A percentile compares a stretch with the other conserved stretches of the same genome.
These are phyloP conservation scores for Pythium utonaiense DNA, from an alignment of 352 stramenopile species.

Conservation along the genomic window DNA sequence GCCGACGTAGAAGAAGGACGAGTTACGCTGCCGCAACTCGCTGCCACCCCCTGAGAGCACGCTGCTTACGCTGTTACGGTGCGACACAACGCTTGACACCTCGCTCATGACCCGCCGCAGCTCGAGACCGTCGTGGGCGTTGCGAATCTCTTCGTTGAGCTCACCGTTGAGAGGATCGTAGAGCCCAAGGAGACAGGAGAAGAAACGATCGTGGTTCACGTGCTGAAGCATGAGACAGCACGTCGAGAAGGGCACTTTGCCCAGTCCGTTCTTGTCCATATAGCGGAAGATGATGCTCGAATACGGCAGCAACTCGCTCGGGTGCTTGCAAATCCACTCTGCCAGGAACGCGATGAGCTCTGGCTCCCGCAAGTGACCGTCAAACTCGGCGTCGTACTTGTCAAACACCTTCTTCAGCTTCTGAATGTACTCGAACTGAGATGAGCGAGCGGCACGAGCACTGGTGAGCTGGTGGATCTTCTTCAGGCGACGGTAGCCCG, in stretches of 20 bases:
- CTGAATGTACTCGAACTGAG: slow-evolving; percentile 83
- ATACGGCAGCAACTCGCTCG: slow-evolving; percentile 70
- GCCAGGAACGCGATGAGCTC: slow-evolving; percentile 74
- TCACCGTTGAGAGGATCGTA: slow-evolving; percentile 76
- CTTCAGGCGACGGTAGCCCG: slow-evolving; percentile 71
- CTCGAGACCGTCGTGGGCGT: slow-evolving; percentile 54
- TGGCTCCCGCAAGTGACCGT: slow-evolving; percentile 62
- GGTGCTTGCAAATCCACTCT: slow-evolving; percentile 83
- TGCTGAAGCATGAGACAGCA: slow-evolving; percentile 87
- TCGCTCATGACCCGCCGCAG: slow-evolving; percentile 71
- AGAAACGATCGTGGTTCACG: slow-evolving; percentile 86
- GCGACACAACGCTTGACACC: slow-evolving; percentile 61
- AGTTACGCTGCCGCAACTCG: slow-evolving; percentile 51
- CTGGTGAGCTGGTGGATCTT: slow-evolving; percentile 75
- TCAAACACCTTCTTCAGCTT: slow-evolving; percentile 79
- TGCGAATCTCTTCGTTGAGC: slow-evolving; percentile 75
- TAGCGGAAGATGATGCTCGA: slow-evolving; percentile 84
- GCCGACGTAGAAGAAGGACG: slow-evolving; percentile 74
- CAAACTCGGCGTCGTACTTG: slow-evolving; percentile 62
- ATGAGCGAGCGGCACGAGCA: slow-evolving; percentile 45
- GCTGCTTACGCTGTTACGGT: slow-evolving; percentile 46
- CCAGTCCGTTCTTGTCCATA: slow-evolving; percentile 85
- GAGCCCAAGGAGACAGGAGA: slow-evolving; percentile 76
- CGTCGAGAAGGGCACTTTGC: slow-evolving; percentile 76
- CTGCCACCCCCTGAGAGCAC: slow-evolving; percentile 31